Evolutionary conservation across 2,329 filamentous ascomycete genomes (phyloP), one percentile per base, ranked within the genome.

Genomic region (Fusarium tuaranense): DNA sequence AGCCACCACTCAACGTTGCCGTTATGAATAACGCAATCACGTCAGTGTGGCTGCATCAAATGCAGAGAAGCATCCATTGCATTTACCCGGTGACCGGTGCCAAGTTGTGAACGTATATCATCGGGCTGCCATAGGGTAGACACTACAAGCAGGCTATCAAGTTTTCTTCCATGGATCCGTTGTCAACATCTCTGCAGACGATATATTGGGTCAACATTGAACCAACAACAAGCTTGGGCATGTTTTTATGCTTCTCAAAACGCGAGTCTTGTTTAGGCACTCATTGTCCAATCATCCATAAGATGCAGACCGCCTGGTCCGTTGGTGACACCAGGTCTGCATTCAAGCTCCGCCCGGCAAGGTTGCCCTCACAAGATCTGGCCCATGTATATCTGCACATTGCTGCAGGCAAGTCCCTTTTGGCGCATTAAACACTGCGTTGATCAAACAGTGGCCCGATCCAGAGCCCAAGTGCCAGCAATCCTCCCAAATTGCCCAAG

Each of bases 21-120:
- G 27, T 27, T 58, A 39, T 58, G 27, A 38, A 67, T 51, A 67
- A 67, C 53, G 20, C 48, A 16, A 41, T 59, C 60, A 59, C 63
- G 51, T 65, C 62, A 65, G 38, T 65, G 51, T 65, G 63, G 63
- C 63, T 65, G 63, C 63, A 65, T 39, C 38, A 8, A 32, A 22
- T 65, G 48, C 62, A 59, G 51, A 58, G 39, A 59, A 53, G 63
- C 36, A 39, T 64, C 34, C 46, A 39, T 63, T 63, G 36, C 44
- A 27, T 60, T 60, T 38, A 10, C 22, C 25, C 34, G 62, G 41
- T 38, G 25, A 6, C 46, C 10, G 20, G 27, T 27, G 41, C 30
- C 44, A 36, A 16, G n/a, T 62, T 32, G 32, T 62, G 38, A 60
- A 60, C 12, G 14, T 48, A 32, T 25, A 16, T 34, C 13, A 30